Evolutionary conservation across 2,329 filamentous ascomycete genomes (phyloP), one percentile per base, ranked within the genome.

Genomic region (Tolypocladium endophyticum): DNA sequence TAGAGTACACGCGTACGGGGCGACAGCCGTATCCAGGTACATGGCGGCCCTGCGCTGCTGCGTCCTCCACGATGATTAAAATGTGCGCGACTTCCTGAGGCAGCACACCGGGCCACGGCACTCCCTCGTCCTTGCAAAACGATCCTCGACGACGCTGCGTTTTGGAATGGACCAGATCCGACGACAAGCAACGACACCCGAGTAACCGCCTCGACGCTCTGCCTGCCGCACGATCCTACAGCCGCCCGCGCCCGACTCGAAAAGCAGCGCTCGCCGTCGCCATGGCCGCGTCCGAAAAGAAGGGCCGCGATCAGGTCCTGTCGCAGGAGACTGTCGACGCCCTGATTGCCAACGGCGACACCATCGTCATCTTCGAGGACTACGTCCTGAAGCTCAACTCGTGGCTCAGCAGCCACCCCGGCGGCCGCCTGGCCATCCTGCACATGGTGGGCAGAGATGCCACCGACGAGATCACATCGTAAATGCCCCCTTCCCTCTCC

Each of bases 401-500:
- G 43, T 99, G 92, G 90, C 77, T 95, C 58, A 84, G 84, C 58
- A 97, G 89, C 69, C 94, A 99, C 69, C 94, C 94, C 12, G 94
- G 94, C 60, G 94, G 94, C 66, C 87, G 92, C 68, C 94, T 92
- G 75, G 84, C 93, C 58, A 95, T 99, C 64, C 79, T 85, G 71
- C 94, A 99, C 71, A 94, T 97, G 91, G 84, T 97, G 61, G 92
- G 92, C 62, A 85, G 88, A 74, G 92, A 96, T 84, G 93, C 91
- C 57, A 97, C 93, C 14, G 92, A 96, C 73, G 94, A 97, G 75
- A 87, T 97, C 62, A 90, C 88, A 72, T 89, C 87, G 90, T 97
- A 81, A 57, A 87, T 23, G n/a, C 50, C 50, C 45, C 50, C 35
- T 54, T 57, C 61, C 59, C 59, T 52, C 33, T 14, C 18, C n/a